Evolutionary conservation across 73 alveolate species (phyloP), one percentile per base, ranked within the genome.

Genomic region (Paramecium biaurelia): DNA sequence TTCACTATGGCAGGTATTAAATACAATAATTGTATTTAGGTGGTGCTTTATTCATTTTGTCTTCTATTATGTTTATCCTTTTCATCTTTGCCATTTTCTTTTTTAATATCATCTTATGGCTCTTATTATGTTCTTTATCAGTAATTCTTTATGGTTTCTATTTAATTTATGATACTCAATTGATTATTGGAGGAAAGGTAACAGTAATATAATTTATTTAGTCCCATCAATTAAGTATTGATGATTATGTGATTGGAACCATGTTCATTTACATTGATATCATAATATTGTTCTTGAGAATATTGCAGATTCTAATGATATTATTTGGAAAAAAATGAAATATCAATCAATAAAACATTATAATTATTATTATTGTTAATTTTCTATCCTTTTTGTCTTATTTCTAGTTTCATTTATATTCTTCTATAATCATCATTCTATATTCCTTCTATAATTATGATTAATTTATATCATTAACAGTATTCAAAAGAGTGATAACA

Each of bases 101-200:
- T 26, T 86, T 93, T 53, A 88, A 43, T 23, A 70, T 70, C 4
- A 32, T 92, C 9, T 43, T 89, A 24, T 85, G 85, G 56, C 53
- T 87, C 37, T 14, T 93, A 63, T 85, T 92, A 58, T 87, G 95
- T 92, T 6, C 87, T 6, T 88, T 93, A 41, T 94, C 93, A 63
- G 92, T 95, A 5, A 21, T 92, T 2, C 93, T 86, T 63, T 92
- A 85, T 68, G 95, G 95, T 7, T 92, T 92, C 86, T 92, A 92
- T 30, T 49, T 92, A 18, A 28, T 92, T 9, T 92, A 86, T 63
- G 95, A 92, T 41, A 87, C 94, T 32, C 56, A 92, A 57, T 42
- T 92, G 70, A 92, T 92, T 21, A 57, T 92, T 28, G 95, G 95
- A 12, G 95, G 95, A 41, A 86, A 86, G 28, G 90, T 79, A 79